Percentiles rank a stretch among this genome's conserved stretches.
Conservation (phyloP, 2,329 filamentous ascomycete genomes). For the Zasmidium cellare region DNA sequence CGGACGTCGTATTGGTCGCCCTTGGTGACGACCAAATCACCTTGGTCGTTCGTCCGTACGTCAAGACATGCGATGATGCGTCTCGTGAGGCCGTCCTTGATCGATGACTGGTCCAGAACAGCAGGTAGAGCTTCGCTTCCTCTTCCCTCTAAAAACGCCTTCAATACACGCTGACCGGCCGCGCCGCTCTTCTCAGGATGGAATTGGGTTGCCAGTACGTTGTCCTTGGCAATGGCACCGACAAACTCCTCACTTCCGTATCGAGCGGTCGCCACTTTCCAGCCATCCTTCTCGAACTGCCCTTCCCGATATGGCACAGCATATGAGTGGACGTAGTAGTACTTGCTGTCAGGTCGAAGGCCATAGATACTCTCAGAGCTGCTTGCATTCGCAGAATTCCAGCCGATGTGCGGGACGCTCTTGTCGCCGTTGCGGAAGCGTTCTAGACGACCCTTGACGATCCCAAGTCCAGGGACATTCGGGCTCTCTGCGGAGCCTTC, state of each 20-base stretch:
- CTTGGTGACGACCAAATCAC: constrained; percentile 96
- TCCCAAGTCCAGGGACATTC: constrained; percentile 68
- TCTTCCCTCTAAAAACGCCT: constrained; percentile 79
- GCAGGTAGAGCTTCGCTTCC: constrained; percentile 56
- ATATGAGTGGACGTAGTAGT: constrained; percentile 98
- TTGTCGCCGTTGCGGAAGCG: constrained; percentile 78
- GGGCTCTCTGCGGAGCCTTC: constrained; percentile 79
- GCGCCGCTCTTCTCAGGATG: constrained; percentile 96
- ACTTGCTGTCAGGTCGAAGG: constrained; percentile 78
- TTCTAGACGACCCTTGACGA: constrained; percentile 70
- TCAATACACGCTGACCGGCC: constrained; percentile 79
- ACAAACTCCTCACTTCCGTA: constrained; percentile 91
- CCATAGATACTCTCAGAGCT: constrained; percentile 68
- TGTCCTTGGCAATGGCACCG: constrained; percentile 81
- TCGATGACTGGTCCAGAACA: constrained; percentile 29
- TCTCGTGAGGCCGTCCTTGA: constrained; percentile 74
- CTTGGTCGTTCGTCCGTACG: constrained; percentile 89
- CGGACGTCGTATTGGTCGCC: constrained; percentile 98
- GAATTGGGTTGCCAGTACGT: constrained; percentile 90
- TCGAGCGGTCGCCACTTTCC: constrained; percentile 85
- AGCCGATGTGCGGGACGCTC: constrained; percentile 97
- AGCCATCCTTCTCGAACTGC: constrained; percentile 76
- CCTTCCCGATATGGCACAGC: constrained; percentile 74
- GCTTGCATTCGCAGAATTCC: constrained; percentile 81
- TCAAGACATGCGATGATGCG: constrained; percentile 95